phyloP scores from a whole-genome alignment of 345 rosid genomes.

The Eucalyptus guilfoylei region DNA sequence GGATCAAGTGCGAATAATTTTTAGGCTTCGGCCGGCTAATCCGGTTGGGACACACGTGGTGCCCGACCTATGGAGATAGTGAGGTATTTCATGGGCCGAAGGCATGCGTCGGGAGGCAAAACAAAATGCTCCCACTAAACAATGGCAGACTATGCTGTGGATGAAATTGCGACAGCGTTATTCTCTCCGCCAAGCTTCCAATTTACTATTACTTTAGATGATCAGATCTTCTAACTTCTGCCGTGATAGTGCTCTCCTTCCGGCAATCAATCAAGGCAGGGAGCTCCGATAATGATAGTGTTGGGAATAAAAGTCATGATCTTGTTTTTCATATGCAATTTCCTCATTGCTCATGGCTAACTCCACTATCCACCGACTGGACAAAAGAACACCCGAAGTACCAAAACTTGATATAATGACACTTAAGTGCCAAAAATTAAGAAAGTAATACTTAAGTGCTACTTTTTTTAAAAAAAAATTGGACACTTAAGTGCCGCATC shows the following conservation, averaged over 20 bases:
- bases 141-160: not conserved
- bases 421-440: too few species aligned
- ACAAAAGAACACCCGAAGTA: too few species aligned
- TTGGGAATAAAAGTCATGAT: not conserved
- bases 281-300: not conserved
- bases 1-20: not conserved
- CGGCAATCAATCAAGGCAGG: not conserved
- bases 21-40: not conserved
- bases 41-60: not conserved
- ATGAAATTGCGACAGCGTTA: not conserved
- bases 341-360: not conserved
- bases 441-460: too few species aligned
- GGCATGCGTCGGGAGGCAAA: not conserved
- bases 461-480: too few species aligned
- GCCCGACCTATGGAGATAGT: not conserved
- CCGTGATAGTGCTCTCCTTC: not conserved
- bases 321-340: not conserved
- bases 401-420: too few species aligned
- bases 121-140: not conserved
- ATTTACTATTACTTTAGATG: not conserved
- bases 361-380: too few species aligned
- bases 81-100: not conserved
- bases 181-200: not conserved
- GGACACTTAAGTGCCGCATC: fast-evolving
- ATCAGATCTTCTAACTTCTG: not conserved